Percentiles rank a stretch among this genome's conserved stretches.
phyloP scores from a whole-genome alignment of 306 rosid species.

The Cicer cuneatum region DNA sequence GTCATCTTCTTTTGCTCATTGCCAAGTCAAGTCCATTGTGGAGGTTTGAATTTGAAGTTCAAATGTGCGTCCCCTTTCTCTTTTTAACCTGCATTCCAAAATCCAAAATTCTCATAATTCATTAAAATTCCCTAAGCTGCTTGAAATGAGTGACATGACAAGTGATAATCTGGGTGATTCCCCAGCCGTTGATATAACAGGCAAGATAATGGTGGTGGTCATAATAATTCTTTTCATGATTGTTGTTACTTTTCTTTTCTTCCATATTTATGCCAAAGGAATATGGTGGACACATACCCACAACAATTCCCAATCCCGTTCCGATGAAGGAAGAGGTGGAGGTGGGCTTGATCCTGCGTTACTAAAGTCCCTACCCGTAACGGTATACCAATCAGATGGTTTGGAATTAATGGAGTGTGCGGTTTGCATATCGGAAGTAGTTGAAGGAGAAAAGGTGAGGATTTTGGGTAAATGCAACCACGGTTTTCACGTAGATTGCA shows the following conservation, averaged over 20 bases:
- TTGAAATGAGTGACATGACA: constrained; percentile 45
- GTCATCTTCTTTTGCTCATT: neutral
- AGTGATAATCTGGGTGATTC: constrained; percentile 46
- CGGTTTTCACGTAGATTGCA: constrained; percentile 85
- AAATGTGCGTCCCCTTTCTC: neutral
- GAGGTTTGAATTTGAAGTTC: neutral
- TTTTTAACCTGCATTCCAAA: neutral
- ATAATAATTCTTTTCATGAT: constrained; percentile 66
- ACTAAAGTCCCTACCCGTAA: constrained; percentile 65
- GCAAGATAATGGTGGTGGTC: constrained; percentile 70
- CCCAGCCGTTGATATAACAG: constrained; percentile 58
- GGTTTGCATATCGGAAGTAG: constrained; percentile 81
- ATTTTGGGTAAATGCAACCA: constrained; percentile 84
- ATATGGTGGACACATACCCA: constrained; percentile 52
- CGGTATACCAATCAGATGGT: constrained; percentile 62
- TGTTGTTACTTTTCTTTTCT: constrained; percentile 58
- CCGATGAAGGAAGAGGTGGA: constrained; percentile 47
- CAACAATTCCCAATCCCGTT: constrained; percentile 44
- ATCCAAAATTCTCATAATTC: neutral
- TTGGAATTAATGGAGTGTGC: constrained; percentile 68
- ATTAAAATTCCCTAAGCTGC: no score
- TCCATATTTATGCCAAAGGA: constrained; percentile 78
- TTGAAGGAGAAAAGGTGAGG: constrained; percentile 71
- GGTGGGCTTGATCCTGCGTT: constrained; percentile 70
- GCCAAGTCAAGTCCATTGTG: neutral